These are phyloP conservation scores for Magnaporthiopsis incrustans DNA, from an alignment of 2,329 filamentous ascomycete genomes.

Conservation along the genomic window DNA sequence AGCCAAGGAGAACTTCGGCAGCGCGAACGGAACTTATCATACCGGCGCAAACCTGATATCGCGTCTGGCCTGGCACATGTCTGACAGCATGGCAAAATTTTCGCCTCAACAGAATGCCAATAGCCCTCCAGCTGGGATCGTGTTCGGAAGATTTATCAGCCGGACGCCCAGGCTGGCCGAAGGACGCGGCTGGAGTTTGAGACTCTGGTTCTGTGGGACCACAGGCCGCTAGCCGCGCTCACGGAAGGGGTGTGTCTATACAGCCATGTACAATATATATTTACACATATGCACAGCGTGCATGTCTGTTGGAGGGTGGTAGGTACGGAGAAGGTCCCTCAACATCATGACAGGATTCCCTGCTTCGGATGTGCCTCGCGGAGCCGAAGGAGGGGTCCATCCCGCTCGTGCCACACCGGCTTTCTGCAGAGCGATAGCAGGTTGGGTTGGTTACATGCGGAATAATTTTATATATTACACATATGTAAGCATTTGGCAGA, in stretches of 20 bases:
- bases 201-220: no score
- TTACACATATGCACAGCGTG: neutral
- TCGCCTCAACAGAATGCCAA: neutral
- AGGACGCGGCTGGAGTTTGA: neutral
- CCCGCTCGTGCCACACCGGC: neutral
- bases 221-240: neutral
- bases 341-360: neutral
- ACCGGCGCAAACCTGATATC: neutral
- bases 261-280: neutral
- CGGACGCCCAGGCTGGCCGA: neutral
- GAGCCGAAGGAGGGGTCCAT: neutral
- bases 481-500: neutral
- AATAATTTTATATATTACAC: neutral
- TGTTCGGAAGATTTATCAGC: neutral
- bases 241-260: neutral
- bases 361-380: neutral
- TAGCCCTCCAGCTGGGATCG: neutral
- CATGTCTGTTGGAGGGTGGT: neutral
- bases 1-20: neutral
- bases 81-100: neutral
- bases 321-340: neutral
- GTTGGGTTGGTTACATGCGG: neutral
- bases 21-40: neutral
- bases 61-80: no score
- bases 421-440: no score